phyloP scores from a whole-genome alignment of 2,329 filamentous ascomycete species.

The Colletotrichum australisinense region DNA sequence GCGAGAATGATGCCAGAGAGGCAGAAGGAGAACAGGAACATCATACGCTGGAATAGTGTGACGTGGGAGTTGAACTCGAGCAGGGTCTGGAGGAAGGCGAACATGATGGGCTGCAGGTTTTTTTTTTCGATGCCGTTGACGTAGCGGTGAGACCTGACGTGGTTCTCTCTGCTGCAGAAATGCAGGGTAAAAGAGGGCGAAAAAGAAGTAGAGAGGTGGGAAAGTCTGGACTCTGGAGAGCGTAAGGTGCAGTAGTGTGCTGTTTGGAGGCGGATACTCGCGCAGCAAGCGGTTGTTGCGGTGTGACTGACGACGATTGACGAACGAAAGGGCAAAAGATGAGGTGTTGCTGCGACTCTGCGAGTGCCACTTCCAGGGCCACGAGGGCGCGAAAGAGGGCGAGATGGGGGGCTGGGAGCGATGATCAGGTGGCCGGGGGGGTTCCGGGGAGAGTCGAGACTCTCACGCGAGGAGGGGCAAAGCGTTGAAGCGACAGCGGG shows the following conservation, averaged over 20 bases:
- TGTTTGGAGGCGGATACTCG: conserved; percentile 3
- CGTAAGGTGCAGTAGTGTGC: conserved; percentile 9
- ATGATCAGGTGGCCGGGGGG: background rate
- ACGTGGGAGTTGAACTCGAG: conserved; percentile 34
- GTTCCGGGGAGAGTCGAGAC: background rate
- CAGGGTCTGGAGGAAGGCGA: conserved; percentile 18
- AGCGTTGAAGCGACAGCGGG: background rate
- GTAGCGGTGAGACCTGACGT: conserved; percentile 6
- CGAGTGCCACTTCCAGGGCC: background rate
- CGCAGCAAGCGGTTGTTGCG: conserved; percentile 13
- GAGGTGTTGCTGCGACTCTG: background rate
- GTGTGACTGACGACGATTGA: conserved; percentile 8
- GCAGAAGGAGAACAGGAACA: conserved; percentile 37
- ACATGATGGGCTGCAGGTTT: conserved; percentile 11
- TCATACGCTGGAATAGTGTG: conserved; percentile 37
- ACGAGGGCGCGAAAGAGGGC: background rate
- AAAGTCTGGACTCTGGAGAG: too few relatives aligned
- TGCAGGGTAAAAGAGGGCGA: background rate
- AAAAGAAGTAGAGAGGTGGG: background rate
- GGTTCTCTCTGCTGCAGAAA: background rate
- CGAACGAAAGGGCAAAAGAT: background rate
- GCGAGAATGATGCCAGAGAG: conserved; percentile 38
- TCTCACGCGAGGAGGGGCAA: background rate
- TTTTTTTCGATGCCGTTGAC: background rate
- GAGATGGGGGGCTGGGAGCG: background rate